Base-by-base conservation (phyloP, 371 early-diverging fungal genomes). In the Mortierella polycephala region DNA sequence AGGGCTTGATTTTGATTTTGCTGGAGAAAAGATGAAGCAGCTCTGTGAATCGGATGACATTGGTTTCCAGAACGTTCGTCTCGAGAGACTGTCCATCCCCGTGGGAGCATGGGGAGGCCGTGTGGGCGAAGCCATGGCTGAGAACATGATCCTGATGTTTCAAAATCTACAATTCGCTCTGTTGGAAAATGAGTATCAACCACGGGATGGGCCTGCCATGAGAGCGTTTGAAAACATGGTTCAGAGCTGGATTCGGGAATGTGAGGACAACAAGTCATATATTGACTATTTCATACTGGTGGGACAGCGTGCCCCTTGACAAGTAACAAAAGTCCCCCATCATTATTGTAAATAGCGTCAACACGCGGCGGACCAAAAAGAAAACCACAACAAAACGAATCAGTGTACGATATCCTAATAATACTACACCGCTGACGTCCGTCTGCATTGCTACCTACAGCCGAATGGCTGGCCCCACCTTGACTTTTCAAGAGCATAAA, bases 131-230 rank as follows among this genome's bases (percentile, higher is more conserved):
- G 79, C 79, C 10, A 79, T 79, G 79, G 79, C 79, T 1, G 79
- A 79, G 56, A 79, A 79, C 40, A 68, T 79, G 79, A 69, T 79
- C 42, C 41, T 79, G 58, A 79, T 79, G 16, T 79, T 79, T 21
- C 79, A 79, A 40, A 71, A 72, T 39, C 55, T 79, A 44, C 72
- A 72, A 54, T 64, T 69, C 13, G 73, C 79, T 10, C 21, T 77
- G n/a, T 41, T 69, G 18, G 64, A 63, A 8, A 44, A 56, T 12
- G 71, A 71, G 16, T 46, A 46, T 0, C 46, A 44, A 8, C 16
- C 55, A 9, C 61, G 54, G 23, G 57, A 57, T 53, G 68, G 61
- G 23, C 12, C 50, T 0, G 39, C 79, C 5, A 69, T 69, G n/a
- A 71, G 65, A 52, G 66, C 66, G 37, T 79, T 72, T 58, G 79